A percentile compares a stretch with the other conserved stretches of the same genome.
Conservation (phyloP, 176 grass and related monocot genomes). For the Rhynchospora pubera region DNA sequence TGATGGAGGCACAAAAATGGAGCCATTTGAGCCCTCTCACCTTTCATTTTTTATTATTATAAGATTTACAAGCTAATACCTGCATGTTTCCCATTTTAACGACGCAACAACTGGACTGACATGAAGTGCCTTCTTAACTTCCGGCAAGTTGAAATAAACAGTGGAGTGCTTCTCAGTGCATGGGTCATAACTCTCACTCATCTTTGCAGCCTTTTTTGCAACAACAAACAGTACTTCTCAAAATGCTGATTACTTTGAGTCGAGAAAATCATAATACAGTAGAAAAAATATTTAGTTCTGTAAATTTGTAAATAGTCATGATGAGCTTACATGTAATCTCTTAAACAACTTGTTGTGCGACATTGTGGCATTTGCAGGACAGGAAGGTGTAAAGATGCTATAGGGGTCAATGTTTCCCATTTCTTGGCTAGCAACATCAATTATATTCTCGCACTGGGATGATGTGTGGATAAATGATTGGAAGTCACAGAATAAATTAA, state of each 20-base stretch:
- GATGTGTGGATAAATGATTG: constrained; percentile 84
- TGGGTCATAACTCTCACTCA: constrained; percentile 78
- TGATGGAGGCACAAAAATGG: background rate
- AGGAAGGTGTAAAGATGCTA: constrained; percentile 97
- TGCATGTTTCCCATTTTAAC: constrained; percentile 92
- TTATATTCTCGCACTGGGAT: constrained; percentile 54
- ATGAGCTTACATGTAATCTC: constrained; percentile 69
- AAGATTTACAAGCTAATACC: constrained; percentile 36
- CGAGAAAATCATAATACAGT: constrained; percentile 4
- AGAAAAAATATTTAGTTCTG: background rate
- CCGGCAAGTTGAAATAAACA: constrained; percentile 90
- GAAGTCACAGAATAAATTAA: constrained; percentile 83
- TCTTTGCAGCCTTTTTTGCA: constrained; percentile 57
- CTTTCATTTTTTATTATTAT: background rate
- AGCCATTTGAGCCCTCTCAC: background rate
- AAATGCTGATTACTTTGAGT: background rate
- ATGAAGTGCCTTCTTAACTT: constrained; percentile 91
- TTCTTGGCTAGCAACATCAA: constrained; percentile 79
- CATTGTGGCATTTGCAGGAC: constrained; percentile 55
- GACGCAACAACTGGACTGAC: constrained; percentile 59
- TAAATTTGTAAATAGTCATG: constrained; percentile 6
- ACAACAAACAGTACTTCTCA: constrained; percentile 11
- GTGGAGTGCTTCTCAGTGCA: constrained; percentile 89
- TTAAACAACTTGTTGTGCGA: constrained; percentile 84
- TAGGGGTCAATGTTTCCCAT: constrained; percentile 90